These are phyloP conservation scores for Yamadazyma siamensis DNA, from an alignment of 1,139 yeast genomes.

Conservation along the genomic window DNA sequence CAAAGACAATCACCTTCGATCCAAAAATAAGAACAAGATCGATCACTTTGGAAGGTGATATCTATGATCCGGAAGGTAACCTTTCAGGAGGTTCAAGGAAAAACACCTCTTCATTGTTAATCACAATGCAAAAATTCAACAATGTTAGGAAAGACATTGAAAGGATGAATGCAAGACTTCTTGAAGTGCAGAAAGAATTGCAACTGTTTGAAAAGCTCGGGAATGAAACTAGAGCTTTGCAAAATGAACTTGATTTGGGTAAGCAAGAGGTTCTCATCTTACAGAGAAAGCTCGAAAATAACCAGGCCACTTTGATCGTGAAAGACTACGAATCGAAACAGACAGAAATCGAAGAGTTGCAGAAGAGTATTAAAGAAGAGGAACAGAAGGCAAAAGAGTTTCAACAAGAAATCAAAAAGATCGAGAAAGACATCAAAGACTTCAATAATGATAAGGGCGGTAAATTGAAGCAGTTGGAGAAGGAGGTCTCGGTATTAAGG, in stretches of 20 bases:
- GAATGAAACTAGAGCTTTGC: slow-evolving; percentile 53
- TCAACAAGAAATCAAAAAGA: slow-evolving; percentile 45
- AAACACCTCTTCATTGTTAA: slow-evolving; percentile 53
- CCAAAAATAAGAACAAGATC: slow-evolving; percentile 77
- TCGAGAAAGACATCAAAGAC: slow-evolving; percentile 79
- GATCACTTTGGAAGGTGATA: slow-evolving; percentile 92
- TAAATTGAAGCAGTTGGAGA: slow-evolving; percentile 66
- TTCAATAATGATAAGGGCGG: slow-evolving; percentile 77
- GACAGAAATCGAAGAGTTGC: slow-evolving; percentile 47
- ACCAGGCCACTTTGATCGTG: slow-evolving; percentile 57
- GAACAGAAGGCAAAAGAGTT: slow-evolving; percentile 16
- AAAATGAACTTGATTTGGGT: slow-evolving; percentile 62
- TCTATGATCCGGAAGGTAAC: slow-evolving; percentile 95
- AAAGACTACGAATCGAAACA: slow-evolving; percentile 48
- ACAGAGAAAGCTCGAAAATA: slow-evolving; percentile 56
- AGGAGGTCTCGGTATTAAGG: slow-evolving; percentile 46
- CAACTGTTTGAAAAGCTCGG: slow-evolving; percentile 44
- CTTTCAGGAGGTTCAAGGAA: slow-evolving; percentile 92
- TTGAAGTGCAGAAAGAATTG: slow-evolving; percentile 39
- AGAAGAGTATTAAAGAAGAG: slow-evolving; percentile 35
- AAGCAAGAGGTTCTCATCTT: slow-evolving; percentile 66
- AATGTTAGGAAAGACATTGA: slow-evolving; percentile 40
- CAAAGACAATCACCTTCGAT: slow-evolving; percentile 82
- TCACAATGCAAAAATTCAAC: slow-evolving; percentile 68
- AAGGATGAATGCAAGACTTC: slow-evolving; percentile 37